Percentiles rank a stretch among this genome's conserved stretches.
Conservation (phyloP, 352 stramenopile genomes). For the Phytophthora kernoviae region DNA sequence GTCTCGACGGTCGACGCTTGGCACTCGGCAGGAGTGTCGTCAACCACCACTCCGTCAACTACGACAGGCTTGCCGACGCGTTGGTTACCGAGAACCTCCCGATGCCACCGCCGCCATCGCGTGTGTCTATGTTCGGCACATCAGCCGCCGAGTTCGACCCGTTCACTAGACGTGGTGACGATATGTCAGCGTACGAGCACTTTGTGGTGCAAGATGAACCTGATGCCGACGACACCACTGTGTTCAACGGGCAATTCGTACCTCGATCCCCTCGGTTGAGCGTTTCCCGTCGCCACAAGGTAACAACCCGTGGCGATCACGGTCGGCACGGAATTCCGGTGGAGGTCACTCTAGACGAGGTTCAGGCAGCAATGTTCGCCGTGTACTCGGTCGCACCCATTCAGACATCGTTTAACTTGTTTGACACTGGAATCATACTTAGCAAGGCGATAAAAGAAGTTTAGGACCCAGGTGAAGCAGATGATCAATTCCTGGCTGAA, state of each 20-base stretch:
- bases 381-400: conserved; percentile 18
- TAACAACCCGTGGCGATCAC: conserved; percentile 21
- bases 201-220: conserved; percentile 59
- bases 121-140: conserved; percentile 74
- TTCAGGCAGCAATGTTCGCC: conserved; percentile 9
- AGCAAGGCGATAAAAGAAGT: no score
- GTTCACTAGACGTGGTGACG: conserved; percentile 42
- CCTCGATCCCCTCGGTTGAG: conserved; percentile 33
- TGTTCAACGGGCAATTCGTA: conserved; percentile 56
- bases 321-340: conserved; percentile 17
- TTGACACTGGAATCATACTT: no score
- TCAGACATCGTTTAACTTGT: conserved; percentile 21
- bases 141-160: conserved; percentile 54
- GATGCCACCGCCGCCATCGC: conserved; percentile 55
- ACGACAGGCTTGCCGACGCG: conserved; percentile 47
- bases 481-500: no score
- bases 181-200: conserved; percentile 65
- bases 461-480: no score
- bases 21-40: conserved; percentile 57
- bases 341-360: conserved; percentile 7
- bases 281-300: conserved; percentile 21
- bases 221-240: conserved; percentile 34
- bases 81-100: conserved; percentile 47
- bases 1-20: conserved; percentile 37
- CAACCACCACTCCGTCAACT: conserved; percentile 71